Evolutionary conservation across 345 rosid species (phyloP).

Genomic region (Rhodamnia argentea): DNA sequence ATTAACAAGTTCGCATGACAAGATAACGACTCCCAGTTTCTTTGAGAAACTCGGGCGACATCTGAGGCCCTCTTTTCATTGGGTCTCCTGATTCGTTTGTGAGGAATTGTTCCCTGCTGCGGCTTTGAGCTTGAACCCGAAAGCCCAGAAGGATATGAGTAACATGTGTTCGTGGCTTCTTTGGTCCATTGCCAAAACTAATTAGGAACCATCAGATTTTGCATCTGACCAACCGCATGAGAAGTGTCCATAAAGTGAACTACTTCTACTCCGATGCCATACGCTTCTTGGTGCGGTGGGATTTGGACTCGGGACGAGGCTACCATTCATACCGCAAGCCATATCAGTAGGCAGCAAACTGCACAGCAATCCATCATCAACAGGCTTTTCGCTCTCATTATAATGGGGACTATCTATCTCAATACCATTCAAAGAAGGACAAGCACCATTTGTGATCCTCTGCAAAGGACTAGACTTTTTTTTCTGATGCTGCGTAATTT

Average conservation of each 20-base stretch:
- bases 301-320: constrained; percentile 55
- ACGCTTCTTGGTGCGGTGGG: constrained; percentile 86
- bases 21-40: constrained; percentile 48
- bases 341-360: constrained; percentile 36
- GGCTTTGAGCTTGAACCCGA: constrained; percentile 44
- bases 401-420: constrained; percentile 49
- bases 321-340: constrained; percentile 26
- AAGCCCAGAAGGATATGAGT: constrained; percentile 61
- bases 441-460: constrained; percentile 20
- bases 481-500: background rate
- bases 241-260: constrained; percentile 33
- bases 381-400: constrained; percentile 25
- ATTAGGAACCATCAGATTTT: constrained; percentile 41
- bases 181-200: constrained; percentile 75
- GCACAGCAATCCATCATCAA: constrained; percentile 12
- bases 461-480: constrained; percentile 8
- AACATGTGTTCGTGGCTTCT: constrained; percentile 84
- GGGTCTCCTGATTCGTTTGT: constrained; percentile 74
- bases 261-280: constrained; percentile 59
- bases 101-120: constrained; percentile 45
- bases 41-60: constrained; percentile 39
- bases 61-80: constrained; percentile 52
- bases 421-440: constrained; percentile 21
- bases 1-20: constrained; percentile 75
- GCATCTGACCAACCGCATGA: constrained; percentile 68